Percentiles rank a stretch among this genome's conserved stretches.
Evolutionary conservation across 1,284 basidiomycete species (phyloP).

Genomic region (Inonotus hispidus): DNA sequence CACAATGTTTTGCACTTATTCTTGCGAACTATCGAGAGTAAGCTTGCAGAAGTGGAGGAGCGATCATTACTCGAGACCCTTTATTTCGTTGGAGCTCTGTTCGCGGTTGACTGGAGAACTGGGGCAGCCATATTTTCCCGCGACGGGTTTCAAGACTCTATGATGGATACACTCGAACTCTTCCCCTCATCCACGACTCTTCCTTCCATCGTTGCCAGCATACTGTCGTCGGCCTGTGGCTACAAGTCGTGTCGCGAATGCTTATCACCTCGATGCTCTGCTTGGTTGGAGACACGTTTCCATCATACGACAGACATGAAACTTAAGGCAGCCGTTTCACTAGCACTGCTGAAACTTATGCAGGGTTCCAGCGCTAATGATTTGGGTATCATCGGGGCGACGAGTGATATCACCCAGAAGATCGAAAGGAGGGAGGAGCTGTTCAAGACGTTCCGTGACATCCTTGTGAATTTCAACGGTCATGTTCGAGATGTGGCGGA

Average conservation of each 20-base stretch:
- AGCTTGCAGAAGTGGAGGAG: conserved; percentile 52
- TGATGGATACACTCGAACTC: conserved; percentile 64
- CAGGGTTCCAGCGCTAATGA: conserved; percentile 34
- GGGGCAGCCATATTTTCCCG: conserved; percentile 57
- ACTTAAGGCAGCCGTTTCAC: conserved; percentile 59
- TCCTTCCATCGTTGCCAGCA: conserved; percentile 54
- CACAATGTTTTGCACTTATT: conserved; percentile 45
- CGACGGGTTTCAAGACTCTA: conserved; percentile 55
- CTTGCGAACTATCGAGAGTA: conserved; percentile 38
- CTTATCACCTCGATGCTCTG: conserved; percentile 46
- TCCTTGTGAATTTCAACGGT: background rate
- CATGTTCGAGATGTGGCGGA: conserved; percentile 35
- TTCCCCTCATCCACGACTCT: conserved; percentile 40
- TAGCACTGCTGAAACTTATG: conserved; percentile 74
- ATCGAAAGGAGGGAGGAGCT: conserved; percentile 25
- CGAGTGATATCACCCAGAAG: conserved; percentile 56
- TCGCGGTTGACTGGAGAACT: conserved; percentile 67
- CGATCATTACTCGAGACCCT: conserved; percentile 44
- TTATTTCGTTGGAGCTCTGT: conserved; percentile 63
- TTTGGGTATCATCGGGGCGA: conserved; percentile 25
- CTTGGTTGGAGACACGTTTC: conserved; percentile 60
- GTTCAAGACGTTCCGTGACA: conserved; percentile 27
- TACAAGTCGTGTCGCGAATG: conserved; percentile 65
- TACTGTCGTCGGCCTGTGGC: conserved; percentile 68
- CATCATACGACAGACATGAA: conserved; percentile 41